These are phyloP conservation scores for Phaseolus lunatus DNA, from an alignment of 306 rosid species.

Conservation along the genomic window DNA sequence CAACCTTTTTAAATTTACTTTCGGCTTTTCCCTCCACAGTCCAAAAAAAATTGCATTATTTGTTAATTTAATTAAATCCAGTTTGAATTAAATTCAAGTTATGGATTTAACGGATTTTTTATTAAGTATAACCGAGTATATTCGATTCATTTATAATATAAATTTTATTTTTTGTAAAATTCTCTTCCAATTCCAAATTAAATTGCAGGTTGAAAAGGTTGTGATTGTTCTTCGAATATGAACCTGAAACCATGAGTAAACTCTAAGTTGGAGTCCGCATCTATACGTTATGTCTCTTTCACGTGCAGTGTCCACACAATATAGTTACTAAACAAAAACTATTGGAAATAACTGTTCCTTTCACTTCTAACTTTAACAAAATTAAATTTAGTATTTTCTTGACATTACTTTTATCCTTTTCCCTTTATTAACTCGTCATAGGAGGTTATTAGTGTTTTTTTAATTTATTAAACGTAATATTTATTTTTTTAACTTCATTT, in stretches of 20 bases:
- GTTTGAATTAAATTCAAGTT: not conserved
- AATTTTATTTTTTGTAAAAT: not conserved
- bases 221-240: not conserved
- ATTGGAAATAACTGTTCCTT: not conserved
- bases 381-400: not conserved
- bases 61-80: not conserved
- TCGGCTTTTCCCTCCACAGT: not conserved
- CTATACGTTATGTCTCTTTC: not conserved
- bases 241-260: not conserved
- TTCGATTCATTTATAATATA: too few relatives aligned
- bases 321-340: not conserved
- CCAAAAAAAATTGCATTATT: too few relatives aligned
- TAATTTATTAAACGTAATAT: too few relatives aligned
- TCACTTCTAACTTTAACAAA: not conserved
- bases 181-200: not conserved
- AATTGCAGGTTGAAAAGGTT: not conserved
- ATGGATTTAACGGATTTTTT: too few relatives aligned
- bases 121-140: too few relatives aligned
- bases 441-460: too few relatives aligned
- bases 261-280: not conserved
- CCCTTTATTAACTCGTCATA: too few relatives aligned
- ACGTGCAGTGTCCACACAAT: not conserved
- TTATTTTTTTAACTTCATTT: too few relatives aligned
- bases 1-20: not conserved
- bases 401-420: too few relatives aligned